Base-by-base conservation (phyloP, 768 basidiomycete genomes). In the Phylloporus rhodoxanthus region DNA sequence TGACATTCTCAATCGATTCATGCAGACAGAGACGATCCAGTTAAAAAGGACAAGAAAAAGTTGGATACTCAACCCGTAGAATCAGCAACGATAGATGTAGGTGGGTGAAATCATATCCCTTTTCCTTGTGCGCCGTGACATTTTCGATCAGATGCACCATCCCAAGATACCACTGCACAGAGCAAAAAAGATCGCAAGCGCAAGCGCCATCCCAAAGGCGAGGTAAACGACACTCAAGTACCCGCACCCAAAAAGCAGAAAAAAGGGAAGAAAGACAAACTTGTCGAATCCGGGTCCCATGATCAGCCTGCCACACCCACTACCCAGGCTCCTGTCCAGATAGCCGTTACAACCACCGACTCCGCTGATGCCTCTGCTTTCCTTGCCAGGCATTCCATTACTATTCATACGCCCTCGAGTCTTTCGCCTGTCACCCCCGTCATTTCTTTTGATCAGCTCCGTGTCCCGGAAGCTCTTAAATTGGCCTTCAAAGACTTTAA, bases 361-460 rank as follows among this genome's bases (percentile, higher is more conserved):
- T 19, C 50, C 8, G 54, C 67, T 19, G 82, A 82, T 34, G 72
- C 78, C 19, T 71, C 75, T 14, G 76, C 75, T 2, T 98, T 85
- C 74, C 75, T 96, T 19, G 59, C 68, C 21, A 81, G 80, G 54
- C 81, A 97, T 67, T 73, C 75, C 9, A 81, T 96, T 57, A 86
- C 83, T 10, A 82, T 96, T 43, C 78, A 79, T 48, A 75, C 76
- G 2, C 76, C 79, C 2, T 56, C 71, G 2, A 69, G 73, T 37
- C 66, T 73, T 30, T 61, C 73, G 4, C 57, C 72, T 17, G 73
- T 82, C 51, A 69, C 70, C 13, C 94, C 96, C 23, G 70, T 91
- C 44, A 75, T 86, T 40, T 76, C 81, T 2, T 95, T 99, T 63
- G 71, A 77, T 50, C 79, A 87, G 47, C 77, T 98, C 1, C 74